Base-by-base conservation (phyloP, 352 stramenopile species). In the Lagenidium giganteum region DNA sequence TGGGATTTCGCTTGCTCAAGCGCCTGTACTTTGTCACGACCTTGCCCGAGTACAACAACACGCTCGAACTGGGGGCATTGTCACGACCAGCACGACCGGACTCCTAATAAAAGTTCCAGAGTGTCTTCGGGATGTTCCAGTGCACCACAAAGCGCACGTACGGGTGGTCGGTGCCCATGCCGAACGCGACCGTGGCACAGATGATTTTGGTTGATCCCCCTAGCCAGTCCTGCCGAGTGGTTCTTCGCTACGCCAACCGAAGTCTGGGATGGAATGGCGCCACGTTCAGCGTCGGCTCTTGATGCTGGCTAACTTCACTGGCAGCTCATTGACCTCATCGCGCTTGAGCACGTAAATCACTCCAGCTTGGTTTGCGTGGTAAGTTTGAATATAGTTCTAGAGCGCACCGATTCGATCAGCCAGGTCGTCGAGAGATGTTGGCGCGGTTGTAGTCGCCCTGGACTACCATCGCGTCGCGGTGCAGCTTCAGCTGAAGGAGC, bases 31-130 rank as follows among this genome's bases (percentile, higher is more conserved):
- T 22, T 8, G 35, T 41, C 14, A 47, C 39, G 21, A 13, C 27
- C n/a, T 50, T 32, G 33, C 5, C 8, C 4, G 65, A 67, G 59
- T 94, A 97, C 14, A 95, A 67, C 20, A 97, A 29, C 16, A 96
- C 58, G 49, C 88, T 96, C 14, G 93, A 63, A 49, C 77, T 83
- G 0, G 86, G 67, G 6, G 83, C 30, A 14, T 95, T 95, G 64
- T 99, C 96, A 35, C 96, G 74, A 16, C 96, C 96, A 12, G 91
- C 96, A 31, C 96, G 72, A 0, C 96, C 96, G 3, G 82, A 89
- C 74, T 99, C 95, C 67, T 98, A 95, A 61, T 97, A 98, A 54
- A 98, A 97, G 9, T 86, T 93, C 58, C 98, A 95, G 5, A 99
- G 56, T 12, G 80, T 93, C 54, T 83, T 87, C n/a, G 74, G 72